Evolutionary conservation across 1,284 basidiomycete species (phyloP).

Genomic region (Ceratobasidium sp.): DNA sequence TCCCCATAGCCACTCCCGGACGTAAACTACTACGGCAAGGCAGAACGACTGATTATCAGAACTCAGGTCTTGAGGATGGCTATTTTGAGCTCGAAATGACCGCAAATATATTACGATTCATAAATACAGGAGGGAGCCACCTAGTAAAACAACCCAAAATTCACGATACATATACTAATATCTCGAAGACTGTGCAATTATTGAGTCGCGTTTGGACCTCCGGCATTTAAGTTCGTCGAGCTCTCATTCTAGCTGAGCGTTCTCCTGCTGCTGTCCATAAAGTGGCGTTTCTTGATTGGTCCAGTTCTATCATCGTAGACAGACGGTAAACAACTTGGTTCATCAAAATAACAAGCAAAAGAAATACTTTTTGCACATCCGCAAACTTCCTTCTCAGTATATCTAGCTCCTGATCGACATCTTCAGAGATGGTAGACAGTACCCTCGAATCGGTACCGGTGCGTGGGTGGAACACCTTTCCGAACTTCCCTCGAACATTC

Average conservation of each 20-base stretch:
- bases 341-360: too few relatives aligned
- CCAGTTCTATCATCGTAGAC: too few relatives aligned
- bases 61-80: too few relatives aligned
- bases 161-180: background rate
- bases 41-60: too few relatives aligned
- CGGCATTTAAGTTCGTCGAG: background rate
- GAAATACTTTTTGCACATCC: background rate
- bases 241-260: background rate
- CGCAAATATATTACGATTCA: too few relatives aligned
- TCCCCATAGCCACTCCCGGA: too few relatives aligned
- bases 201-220: background rate
- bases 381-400: background rate
- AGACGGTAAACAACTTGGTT: too few relatives aligned
- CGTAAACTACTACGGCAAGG: too few relatives aligned
- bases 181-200: background rate
- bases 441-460: background rate
- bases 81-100: too few relatives aligned
- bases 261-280: background rate
- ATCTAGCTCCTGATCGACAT: background rate
- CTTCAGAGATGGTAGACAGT: background rate
- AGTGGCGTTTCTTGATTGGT: too few relatives aligned
- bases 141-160: too few relatives aligned
- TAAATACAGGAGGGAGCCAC: too few relatives aligned
- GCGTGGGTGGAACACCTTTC: background rate
- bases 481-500: background rate